Base-by-base conservation (phyloP, 768 basidiomycete species). In the Boletus reticuloceps region DNA sequence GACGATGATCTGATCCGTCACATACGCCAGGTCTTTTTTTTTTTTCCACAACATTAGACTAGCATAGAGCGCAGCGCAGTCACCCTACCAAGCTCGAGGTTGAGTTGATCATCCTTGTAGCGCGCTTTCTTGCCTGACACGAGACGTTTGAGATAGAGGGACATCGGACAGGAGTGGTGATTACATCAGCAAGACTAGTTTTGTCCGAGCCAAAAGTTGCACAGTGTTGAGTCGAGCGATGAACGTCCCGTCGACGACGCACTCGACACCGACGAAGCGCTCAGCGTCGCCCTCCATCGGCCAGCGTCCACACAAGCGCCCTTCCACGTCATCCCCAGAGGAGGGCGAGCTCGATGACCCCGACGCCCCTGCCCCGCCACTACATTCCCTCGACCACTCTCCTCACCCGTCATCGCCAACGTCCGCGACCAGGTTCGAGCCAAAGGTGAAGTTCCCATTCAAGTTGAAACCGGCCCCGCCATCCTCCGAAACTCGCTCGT, bases 121-220 rank as follows among this genome's bases (percentile, higher is more conserved):
- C 93, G 78, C 6, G 89, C 83, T 64, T 92, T 95, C 47, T 80
- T 76, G 1, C 91, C 90, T n/a, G 89, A 91, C 3, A 94, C 91
- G 2, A 93, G 65, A 13, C 87, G 81, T 12, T 86, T 81, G 14
- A 91, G 76, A 59, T 81, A 84, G 69, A 86, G 82, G 29, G 82
- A 68, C 84, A 89, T 88, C 12, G 7, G 16, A 52, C 36, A 52
- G 37, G 37, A 32, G 29, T 8, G 2, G 40, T 55, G 64, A 64
- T 65, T 61, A 65, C 60, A 40, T 64, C 63, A 65, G 52, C 54
- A 2, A 45, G 37, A 3, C 29, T 37, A 36, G 39, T 54, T 36
- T 42, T n/a, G 53, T 17, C 19, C 19, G 14, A 20, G 25, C 52
- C 50, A 46, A 45, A 38, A 44, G 39, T 31, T 48, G 54, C 27